Percentiles rank a stretch among this genome's conserved stretches.
Evolutionary conservation across 352 stramenopile genomes (phyloP).

Genomic region (Pythium plurisporium): DNA sequence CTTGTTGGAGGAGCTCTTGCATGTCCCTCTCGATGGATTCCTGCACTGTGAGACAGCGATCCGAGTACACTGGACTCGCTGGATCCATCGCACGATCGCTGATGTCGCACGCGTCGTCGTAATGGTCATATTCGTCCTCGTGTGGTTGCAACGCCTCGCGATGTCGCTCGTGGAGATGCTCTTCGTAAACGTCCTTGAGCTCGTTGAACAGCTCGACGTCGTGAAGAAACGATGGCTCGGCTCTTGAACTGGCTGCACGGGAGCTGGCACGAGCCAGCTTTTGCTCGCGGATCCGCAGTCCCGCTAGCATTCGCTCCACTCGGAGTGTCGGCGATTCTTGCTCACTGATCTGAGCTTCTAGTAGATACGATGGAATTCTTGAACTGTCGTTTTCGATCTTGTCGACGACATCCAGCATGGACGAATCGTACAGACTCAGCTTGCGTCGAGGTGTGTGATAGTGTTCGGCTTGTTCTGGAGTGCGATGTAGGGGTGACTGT

Average conservation of each 20-base stretch:
- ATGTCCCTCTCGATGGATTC: constrained; percentile 38
- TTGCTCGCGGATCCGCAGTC: constrained; percentile 28
- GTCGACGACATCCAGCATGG: constrained; percentile 43
- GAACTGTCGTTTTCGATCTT: constrained; percentile 24
- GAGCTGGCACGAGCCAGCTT: constrained; percentile 19
- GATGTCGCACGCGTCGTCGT: neutral
- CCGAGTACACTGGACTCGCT: neutral
- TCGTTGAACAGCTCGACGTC: constrained; percentile 44
- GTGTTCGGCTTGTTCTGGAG: neutral
- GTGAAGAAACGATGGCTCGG: constrained; percentile 12
- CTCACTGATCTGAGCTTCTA: neutral
- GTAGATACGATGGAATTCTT: too few relatives aligned
- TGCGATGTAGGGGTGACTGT: neutral
- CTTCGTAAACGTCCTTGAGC: constrained; percentile 30
- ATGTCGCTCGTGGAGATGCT: constrained; percentile 18
- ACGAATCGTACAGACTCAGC: constrained; percentile 37
- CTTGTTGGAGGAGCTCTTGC: constrained; percentile 25
- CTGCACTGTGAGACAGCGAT: constrained; percentile 24
- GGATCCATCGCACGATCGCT: too few relatives aligned
- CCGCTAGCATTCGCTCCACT: constrained; percentile 19
- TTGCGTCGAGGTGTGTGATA: neutral
- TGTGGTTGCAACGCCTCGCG: neutral
- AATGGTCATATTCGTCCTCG: neutral
- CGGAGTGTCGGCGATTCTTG: constrained; percentile 8
- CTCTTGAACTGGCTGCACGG: neutral